These are phyloP conservation scores for Centella asiatica DNA, from an alignment of 129 eudicot genomes.

Conservation along the genomic window DNA sequence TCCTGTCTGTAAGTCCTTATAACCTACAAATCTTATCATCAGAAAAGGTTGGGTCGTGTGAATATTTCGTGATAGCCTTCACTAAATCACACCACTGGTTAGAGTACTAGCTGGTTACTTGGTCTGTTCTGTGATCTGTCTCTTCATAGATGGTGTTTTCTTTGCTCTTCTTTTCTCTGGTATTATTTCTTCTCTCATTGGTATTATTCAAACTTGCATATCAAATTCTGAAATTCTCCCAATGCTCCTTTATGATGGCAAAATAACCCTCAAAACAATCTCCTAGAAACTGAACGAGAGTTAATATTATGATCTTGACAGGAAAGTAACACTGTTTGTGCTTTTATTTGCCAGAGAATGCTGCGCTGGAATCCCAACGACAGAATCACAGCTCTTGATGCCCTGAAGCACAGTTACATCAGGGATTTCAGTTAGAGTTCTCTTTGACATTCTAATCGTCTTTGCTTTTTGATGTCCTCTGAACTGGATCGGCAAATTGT, in stretches of 20 bases:
- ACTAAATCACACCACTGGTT: not conserved
- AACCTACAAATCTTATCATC: not conserved
- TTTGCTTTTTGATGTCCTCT: not conserved
- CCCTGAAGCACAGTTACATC: constrained; percentile 5
- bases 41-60: not conserved
- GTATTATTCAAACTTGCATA: too few relatives aligned
- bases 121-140: not conserved
- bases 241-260: not conserved
- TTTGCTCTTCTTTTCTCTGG: not conserved
- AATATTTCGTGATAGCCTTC: not conserved
- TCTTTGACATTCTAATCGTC: not conserved
- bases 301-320: not conserved
- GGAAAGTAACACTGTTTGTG: not conserved
- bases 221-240: not conserved
- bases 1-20: constrained; percentile 3
- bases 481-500: not conserved
- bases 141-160: not conserved
- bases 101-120: not conserved
- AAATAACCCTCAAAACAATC: not conserved
- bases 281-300: not conserved
- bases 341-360: not conserved
- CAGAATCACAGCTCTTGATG: constrained; percentile 2
- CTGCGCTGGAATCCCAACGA: constrained; percentile 2
- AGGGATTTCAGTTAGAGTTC: not conserved
- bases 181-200: too few relatives aligned